Percentiles rank a stretch among this genome's conserved stretches.
Evolutionary conservation across 345 rosid genomes (phyloP).

Genomic region (Geranium rotundifolium): DNA sequence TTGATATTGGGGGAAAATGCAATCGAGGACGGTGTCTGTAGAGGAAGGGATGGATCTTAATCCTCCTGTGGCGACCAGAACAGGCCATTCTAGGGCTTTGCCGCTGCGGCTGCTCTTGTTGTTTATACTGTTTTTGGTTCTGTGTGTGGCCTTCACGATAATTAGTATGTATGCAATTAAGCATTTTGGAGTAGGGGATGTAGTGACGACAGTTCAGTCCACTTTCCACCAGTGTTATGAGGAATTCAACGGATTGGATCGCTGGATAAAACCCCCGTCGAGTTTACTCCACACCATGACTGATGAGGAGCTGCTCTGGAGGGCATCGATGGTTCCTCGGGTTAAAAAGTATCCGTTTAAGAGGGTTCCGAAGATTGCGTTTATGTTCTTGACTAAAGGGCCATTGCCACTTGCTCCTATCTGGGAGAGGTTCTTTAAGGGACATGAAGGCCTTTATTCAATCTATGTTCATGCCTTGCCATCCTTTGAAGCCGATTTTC

Average conservation of each 20-base stretch:
- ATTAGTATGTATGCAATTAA: slow-evolving; percentile 20
- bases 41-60: slow-evolving; percentile 12
- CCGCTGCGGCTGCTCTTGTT: slow-evolving; percentile 22
- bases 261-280: slow-evolving; percentile 15
- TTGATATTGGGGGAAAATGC: neutral
- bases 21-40: slow-evolving; percentile 1
- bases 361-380: slow-evolving; percentile 38
- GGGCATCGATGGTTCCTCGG: slow-evolving; percentile 30
- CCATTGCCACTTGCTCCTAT: slow-evolving; percentile 35
- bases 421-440: slow-evolving; percentile 38
- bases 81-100: slow-evolving; percentile 8
- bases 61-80: neutral
- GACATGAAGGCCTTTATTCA: slow-evolving; percentile 26
- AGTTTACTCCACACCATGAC: slow-evolving; percentile 19
- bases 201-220: slow-evolving; percentile 2
- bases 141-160: slow-evolving; percentile 22
- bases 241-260: slow-evolving; percentile 5
- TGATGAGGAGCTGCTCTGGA: slow-evolving; percentile 37
- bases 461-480: slow-evolving; percentile 32
- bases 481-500: slow-evolving; percentile 15
- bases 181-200: slow-evolving; percentile 16
- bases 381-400: slow-evolving; percentile 41
- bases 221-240: slow-evolving; percentile 11
- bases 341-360: slow-evolving; percentile 25
- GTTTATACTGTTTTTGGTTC: slow-evolving; percentile 17